phyloP scores from a whole-genome alignment of 2,329 filamentous ascomycete genomes.

The Penicillium aurantiogriseum region DNA sequence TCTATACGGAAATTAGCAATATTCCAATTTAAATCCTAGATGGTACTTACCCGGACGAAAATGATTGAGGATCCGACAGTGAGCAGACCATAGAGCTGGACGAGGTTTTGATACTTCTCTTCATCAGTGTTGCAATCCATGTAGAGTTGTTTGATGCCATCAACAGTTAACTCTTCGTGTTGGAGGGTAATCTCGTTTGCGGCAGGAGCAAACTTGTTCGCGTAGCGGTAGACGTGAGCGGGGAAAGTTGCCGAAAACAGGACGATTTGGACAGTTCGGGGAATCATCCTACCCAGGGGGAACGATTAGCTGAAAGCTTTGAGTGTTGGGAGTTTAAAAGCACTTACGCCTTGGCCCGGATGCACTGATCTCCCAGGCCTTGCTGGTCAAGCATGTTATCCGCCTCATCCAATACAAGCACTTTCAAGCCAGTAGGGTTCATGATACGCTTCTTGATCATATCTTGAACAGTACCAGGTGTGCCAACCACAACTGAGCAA shows the following conservation, averaged over 20 bases:
- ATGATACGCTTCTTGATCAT: slow-evolving; percentile 75
- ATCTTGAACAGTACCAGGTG: slow-evolving; percentile 89
- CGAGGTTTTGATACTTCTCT: slow-evolving; percentile 83
- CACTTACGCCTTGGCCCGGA: slow-evolving; percentile 79
- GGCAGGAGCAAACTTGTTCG: slow-evolving; percentile 76
- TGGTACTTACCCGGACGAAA: slow-evolving; percentile 74
- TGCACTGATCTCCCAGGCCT: slow-evolving; percentile 91
- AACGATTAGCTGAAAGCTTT: slow-evolving; percentile 31
- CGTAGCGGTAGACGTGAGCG: slow-evolving; percentile 78
- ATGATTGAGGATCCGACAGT: slow-evolving; percentile 97
- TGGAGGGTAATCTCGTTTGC: slow-evolving; percentile 85
- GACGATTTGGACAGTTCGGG: slow-evolving; percentile 75
- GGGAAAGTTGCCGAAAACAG: slow-evolving; percentile 96
- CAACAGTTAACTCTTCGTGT: slow-evolving; percentile 89
- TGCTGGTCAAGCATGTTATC: slow-evolving; percentile 99
- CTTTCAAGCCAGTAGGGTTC: slow-evolving; percentile 67
- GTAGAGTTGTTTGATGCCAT: slow-evolving; percentile 96
- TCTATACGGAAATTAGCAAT: slow-evolving; percentile 52
- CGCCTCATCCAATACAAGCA: slow-evolving; percentile 91
- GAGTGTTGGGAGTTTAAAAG: too few species aligned
- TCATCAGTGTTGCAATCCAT: slow-evolving; percentile 83
- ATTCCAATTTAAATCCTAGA: background rate
- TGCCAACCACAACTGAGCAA: slow-evolving; percentile 83
- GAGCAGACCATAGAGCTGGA: slow-evolving; percentile 93
- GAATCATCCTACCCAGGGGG: slow-evolving; percentile 61